Conservation (phyloP, 2,329 filamentous ascomycete genomes). For the Xylaria sp. region DNA sequence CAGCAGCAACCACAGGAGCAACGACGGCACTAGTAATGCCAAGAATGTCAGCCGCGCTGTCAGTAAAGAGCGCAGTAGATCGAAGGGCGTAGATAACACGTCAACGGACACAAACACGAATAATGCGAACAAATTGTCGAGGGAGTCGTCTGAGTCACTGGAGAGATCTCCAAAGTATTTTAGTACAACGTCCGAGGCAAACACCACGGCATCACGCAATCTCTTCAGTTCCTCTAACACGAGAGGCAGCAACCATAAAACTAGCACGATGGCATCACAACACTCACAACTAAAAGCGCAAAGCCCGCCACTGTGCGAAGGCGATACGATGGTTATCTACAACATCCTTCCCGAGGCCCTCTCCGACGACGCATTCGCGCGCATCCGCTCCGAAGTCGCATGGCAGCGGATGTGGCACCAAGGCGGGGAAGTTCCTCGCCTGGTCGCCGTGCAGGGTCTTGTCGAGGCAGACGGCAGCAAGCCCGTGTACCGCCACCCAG, state of each 20-base stretch:
- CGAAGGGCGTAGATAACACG: constrained; percentile 37
- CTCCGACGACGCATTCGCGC: constrained; percentile 72
- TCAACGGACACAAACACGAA: constrained; percentile 17
- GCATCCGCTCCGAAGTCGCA: constrained; percentile 76
- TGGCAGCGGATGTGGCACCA: constrained; percentile 96
- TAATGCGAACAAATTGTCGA: constrained; percentile 26
- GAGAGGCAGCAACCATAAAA: constrained; percentile 16
- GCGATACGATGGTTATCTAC: constrained; percentile 80
- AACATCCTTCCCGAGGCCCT: constrained; percentile 72
- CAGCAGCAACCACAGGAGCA: background rate
- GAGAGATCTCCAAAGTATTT: constrained; percentile 21
- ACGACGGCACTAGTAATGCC: background rate
- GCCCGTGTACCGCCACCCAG: constrained; percentile 94
- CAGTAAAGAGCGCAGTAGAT: constrained; percentile 33
- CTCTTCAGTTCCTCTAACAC: background rate
- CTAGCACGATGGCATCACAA: constrained; percentile 32
- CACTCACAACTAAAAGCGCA: constrained; percentile 32
- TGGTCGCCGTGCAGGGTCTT: constrained; percentile 88
- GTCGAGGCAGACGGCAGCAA: constrained; percentile 75
- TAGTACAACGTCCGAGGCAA: constrained; percentile 31
- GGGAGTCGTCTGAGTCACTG: constrained; percentile 25
- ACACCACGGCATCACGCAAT: background rate
- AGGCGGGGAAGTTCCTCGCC: constrained; percentile 87
- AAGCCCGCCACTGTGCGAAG: constrained; percentile 74
- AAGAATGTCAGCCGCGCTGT: constrained; percentile 16